These are phyloP conservation scores for Trichocladium uniseriatum DNA, from an alignment of 495 filamentous ascomycete genomes.

Conservation along the genomic window DNA sequence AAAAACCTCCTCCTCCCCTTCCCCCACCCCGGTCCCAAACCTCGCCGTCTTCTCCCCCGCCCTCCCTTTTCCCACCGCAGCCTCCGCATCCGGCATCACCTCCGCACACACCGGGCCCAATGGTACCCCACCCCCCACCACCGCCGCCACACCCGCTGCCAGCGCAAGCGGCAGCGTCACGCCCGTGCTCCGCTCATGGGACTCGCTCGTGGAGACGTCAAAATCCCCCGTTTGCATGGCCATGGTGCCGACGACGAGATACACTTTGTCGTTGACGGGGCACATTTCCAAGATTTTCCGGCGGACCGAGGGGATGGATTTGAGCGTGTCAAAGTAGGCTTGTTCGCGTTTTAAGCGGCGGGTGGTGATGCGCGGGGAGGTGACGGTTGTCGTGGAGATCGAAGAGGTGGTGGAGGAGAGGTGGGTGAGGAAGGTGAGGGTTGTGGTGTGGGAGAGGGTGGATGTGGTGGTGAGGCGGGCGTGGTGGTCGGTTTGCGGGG, in stretches of 20 bases:
- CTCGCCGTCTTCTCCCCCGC: not conserved
- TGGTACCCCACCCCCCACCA: not conserved
- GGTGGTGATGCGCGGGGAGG: not conserved
- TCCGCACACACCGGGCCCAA: not conserved
- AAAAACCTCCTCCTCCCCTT: not conserved
- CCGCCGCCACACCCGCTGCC: not conserved
- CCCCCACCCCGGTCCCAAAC: not conserved
- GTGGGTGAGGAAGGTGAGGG: not conserved
- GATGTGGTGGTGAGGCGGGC: not conserved
- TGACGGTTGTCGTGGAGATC: not conserved
- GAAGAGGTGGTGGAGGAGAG: not conserved
- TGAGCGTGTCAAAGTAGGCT: not conserved
- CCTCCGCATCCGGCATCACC: not conserved
- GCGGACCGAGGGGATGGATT: not conserved
- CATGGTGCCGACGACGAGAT: conserved; percentile 1
- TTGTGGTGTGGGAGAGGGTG: not conserved
- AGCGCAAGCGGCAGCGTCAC: not conserved
- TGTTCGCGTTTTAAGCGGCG: not conserved
- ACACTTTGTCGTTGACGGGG: not conserved
- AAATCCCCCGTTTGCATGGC: not conserved
- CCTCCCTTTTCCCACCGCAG: not conserved
- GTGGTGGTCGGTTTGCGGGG: not conserved
- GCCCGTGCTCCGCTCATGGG: not conserved
- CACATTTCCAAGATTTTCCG: not conserved
- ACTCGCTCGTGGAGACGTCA: not conserved